Conservation (phyloP, 2,329 filamentous ascomycete genomes). For the Penicillium sp. region DNA sequence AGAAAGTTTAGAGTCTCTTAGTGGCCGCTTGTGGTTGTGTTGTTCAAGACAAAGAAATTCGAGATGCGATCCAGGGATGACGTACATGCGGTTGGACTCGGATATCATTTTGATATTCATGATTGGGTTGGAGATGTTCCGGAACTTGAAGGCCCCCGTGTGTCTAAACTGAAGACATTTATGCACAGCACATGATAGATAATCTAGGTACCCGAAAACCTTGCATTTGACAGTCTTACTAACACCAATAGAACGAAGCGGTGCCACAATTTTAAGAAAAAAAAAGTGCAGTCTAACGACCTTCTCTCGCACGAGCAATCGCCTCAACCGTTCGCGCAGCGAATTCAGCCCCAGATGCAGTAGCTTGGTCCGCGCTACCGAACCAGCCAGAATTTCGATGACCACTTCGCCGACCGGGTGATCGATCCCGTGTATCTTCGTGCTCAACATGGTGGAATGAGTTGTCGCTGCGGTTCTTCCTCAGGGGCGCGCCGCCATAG, state of each 20-base stretch:
- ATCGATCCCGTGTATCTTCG: conserved; percentile 58
- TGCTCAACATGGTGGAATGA: conserved; percentile 90
- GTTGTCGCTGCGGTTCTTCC: conserved; percentile 81
- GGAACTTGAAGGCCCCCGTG: background rate
- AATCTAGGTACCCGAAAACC: background rate
- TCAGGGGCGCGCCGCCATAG: conserved; percentile 56
- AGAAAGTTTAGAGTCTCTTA: background rate
- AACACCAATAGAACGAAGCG: background rate
- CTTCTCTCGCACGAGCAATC: conserved; percentile 21
- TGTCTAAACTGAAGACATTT: background rate
- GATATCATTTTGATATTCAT: background rate
- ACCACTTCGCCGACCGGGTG: conserved; percentile 18
- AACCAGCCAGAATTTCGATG: conserved; percentile 42
- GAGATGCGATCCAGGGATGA: background rate
- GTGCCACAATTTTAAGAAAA: background rate
- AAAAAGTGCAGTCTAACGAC: background rate
- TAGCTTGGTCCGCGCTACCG: conserved; percentile 31
- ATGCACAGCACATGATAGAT: background rate
- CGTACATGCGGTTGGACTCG: conserved; percentile 8
- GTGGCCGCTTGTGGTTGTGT: background rate
- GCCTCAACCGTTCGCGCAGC: conserved; percentile 35
- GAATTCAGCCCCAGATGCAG: conserved; percentile 34
- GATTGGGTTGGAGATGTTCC: background rate
- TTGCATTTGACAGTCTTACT: conserved; percentile 6
- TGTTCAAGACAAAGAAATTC: background rate